Evolutionary conservation across 148 eudicot species (phyloP).

Genomic region (Heliosperma pusillum): DNA sequence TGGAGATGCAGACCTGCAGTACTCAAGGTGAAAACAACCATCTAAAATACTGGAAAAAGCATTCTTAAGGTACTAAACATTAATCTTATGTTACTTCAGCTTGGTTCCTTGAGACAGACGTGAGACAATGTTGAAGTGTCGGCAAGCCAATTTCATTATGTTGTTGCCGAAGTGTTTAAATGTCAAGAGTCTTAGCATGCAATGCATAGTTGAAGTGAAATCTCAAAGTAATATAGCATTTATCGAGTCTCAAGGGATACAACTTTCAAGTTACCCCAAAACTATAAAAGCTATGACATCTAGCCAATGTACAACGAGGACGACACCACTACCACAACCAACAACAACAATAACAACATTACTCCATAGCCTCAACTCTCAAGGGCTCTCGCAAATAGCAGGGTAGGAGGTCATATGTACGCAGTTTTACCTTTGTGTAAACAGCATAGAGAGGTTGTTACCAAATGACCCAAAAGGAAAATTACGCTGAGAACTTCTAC

Average conservation of each 20-base stretch:
- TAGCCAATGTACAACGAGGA: not conserved
- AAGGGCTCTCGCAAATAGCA: not conserved
- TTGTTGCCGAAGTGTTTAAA: not conserved
- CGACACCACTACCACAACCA: not conserved
- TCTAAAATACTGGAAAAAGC: not conserved
- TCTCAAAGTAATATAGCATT: not conserved
- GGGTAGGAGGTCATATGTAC: not conserved
- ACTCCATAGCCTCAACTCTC: not conserved
- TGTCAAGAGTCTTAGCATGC: not conserved
- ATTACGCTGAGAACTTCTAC: not conserved
- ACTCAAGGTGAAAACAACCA: not conserved
- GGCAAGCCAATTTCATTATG: not conserved
- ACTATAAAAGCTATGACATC: not conserved
- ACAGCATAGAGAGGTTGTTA: not conserved
- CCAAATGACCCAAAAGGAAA: not conserved
- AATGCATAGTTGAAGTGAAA: not conserved
- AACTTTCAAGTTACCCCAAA: conserved; percentile 1
- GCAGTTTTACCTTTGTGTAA: not conserved
- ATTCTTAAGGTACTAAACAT: not conserved
- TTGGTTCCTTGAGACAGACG: not conserved
- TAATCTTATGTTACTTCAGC: not conserved
- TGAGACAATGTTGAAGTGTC: not conserved
- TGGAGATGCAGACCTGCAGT: not conserved
- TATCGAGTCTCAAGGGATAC: not conserved
- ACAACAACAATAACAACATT: not conserved